Percentiles rank a stretch among this genome's conserved stretches.
Evolutionary conservation across 148 eudicot species (phyloP).

Genomic region (Vaccinium macrocarpon): DNA sequence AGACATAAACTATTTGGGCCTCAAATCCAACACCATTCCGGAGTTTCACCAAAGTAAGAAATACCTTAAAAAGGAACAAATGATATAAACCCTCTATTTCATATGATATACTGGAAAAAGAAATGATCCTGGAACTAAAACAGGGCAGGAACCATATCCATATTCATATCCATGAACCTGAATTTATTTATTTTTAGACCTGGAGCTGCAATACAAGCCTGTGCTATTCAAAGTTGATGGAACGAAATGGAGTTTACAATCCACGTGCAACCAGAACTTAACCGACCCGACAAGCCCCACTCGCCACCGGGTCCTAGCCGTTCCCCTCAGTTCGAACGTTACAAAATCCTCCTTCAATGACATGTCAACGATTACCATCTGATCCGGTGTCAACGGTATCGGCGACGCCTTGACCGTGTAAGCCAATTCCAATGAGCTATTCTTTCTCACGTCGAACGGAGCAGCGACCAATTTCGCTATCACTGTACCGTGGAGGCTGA

Average conservation of each 20-base stretch:
- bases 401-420: slow-evolving; percentile 40
- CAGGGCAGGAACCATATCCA: background rate
- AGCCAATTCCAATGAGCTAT: slow-evolving; percentile 26
- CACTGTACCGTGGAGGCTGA: slow-evolving; percentile 38
- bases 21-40: background rate
- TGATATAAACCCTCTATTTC: background rate
- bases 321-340: slow-evolving; percentile 46
- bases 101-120: background rate
- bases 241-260: slow-evolving; percentile 46
- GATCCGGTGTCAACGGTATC: slow-evolving; percentile 43
- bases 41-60: background rate
- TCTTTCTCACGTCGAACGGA: slow-evolving; percentile 48
- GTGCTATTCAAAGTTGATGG: slow-evolving; percentile 23
- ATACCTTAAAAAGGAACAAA: background rate
- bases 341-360: slow-evolving; percentile 35
- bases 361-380: slow-evolving; percentile 24
- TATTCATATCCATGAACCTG: background rate
- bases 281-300: slow-evolving; percentile 56
- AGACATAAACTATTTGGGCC: background rate
- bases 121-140: background rate
- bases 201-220: slow-evolving; percentile 52
- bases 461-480: slow-evolving; percentile 42
- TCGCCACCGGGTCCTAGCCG: slow-evolving; percentile 59
- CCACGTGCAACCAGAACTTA: slow-evolving; percentile 49
- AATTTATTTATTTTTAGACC: slow-evolving; percentile 22